These are phyloP conservation scores for Gymnopus androsaceus DNA, from an alignment of 1,284 basidiomycete genomes.

Conservation along the genomic window DNA sequence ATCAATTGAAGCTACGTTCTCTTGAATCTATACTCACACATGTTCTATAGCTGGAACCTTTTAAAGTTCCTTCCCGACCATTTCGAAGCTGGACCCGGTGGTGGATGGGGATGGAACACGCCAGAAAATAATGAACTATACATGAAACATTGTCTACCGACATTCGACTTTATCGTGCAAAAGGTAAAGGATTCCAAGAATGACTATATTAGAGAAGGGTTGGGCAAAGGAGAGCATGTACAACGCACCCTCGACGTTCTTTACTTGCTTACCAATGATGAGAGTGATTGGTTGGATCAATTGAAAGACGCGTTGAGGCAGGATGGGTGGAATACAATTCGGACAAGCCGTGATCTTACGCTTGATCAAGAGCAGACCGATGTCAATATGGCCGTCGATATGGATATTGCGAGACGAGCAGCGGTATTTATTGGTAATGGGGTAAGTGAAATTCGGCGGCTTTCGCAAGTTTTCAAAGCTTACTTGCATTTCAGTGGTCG, in stretches of 20 bases:
- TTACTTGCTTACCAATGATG: slow-evolving; percentile 47
- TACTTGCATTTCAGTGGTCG: too few relatives aligned
- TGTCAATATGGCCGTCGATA: slow-evolving; percentile 59
- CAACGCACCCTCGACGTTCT: slow-evolving; percentile 34
- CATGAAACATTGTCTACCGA: slow-evolving; percentile 50
- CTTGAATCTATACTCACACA: too few relatives aligned
- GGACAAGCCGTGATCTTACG: slow-evolving; percentile 27
- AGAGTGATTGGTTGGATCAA: slow-evolving; percentile 35
- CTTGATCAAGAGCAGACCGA: slow-evolving; percentile 50
- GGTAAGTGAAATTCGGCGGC: too few relatives aligned
- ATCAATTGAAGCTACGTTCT: too few relatives aligned
- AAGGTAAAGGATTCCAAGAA: slow-evolving; percentile 23
- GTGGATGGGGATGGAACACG: slow-evolving; percentile 32
- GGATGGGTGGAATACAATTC: slow-evolving; percentile 39
- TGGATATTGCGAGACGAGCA: slow-evolving; percentile 57
- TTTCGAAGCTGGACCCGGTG: slow-evolving; percentile 44
- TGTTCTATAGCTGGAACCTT: slow-evolving; percentile 59
- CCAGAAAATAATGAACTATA: slow-evolving; percentile 44
- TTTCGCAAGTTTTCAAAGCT: too few relatives aligned
- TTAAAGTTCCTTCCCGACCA: slow-evolving; percentile 51
- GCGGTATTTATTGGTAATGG: slow-evolving; percentile 73
- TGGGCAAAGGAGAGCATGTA: neutral
- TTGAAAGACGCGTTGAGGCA: slow-evolving; percentile 34
- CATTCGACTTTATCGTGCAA: slow-evolving; percentile 26
- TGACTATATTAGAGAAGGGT: slow-evolving; percentile 20